Percentiles rank a stretch among this genome's conserved stretches.
Conservation (phyloP, 306 rosid genomes). For the Senna siamea region DNA sequence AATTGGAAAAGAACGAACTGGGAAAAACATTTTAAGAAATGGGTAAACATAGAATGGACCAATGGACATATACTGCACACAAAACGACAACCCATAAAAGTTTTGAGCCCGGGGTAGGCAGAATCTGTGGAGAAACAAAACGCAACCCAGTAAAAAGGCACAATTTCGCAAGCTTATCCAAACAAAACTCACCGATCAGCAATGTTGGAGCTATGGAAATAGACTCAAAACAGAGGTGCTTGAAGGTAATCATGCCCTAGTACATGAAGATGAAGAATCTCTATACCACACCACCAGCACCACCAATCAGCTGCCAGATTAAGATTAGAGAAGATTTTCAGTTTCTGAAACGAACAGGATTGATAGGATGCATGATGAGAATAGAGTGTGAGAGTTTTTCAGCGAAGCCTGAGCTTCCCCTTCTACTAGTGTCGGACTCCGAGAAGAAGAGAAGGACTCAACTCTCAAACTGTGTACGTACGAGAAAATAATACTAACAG, state of each 20-base stretch:
- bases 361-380: slow-evolving; percentile 36
- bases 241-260: slow-evolving; percentile 84
- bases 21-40: slow-evolving; percentile 37
- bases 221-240: slow-evolving; percentile 48
- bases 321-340: slow-evolving; percentile 41
- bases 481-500: neutral
- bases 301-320: slow-evolving; percentile 52
- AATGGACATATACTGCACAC: slow-evolving; percentile 35
- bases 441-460: slow-evolving; percentile 14
- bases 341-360: slow-evolving; percentile 39
- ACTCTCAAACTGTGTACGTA: slow-evolving; percentile 30
- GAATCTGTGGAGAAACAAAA: slow-evolving; percentile 28
- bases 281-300: slow-evolving; percentile 15
- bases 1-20: slow-evolving; percentile 28
- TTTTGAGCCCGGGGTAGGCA: slow-evolving; percentile 1
- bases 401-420: slow-evolving; percentile 3
- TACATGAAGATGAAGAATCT: slow-evolving; percentile 40
- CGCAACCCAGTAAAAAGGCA: slow-evolving; percentile 39
- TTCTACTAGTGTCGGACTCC: neutral
- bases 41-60: slow-evolving; percentile 32
- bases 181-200: slow-evolving; percentile 67
- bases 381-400: slow-evolving; percentile 7
- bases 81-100: slow-evolving; percentile 32
- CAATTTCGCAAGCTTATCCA: slow-evolving; percentile 3
- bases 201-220: slow-evolving; percentile 68